These are phyloP conservation scores for Neofusicoccum kwambonambiense DNA, from an alignment of 2,329 filamentous ascomycete species.

Conservation along the genomic window DNA sequence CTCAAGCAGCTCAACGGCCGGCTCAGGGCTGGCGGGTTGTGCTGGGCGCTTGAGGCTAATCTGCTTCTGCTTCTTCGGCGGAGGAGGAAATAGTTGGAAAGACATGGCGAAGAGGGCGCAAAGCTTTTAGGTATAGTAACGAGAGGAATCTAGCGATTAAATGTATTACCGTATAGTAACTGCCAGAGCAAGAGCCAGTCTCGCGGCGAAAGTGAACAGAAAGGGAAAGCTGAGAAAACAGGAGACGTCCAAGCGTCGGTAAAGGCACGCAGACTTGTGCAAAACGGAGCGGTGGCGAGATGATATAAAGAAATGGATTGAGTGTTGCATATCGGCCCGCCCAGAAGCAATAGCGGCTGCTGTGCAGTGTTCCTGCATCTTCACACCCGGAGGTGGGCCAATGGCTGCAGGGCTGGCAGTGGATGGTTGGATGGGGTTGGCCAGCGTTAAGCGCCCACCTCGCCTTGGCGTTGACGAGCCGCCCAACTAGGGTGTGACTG, in stretches of 20 bases:
- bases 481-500: constrained; percentile 13
- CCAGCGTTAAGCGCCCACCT: constrained; percentile 12
- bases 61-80: constrained; percentile 32
- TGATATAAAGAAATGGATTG: constrained; percentile 6
- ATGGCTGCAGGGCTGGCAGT: not conserved
- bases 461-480: not conserved
- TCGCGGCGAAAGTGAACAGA: not conserved
- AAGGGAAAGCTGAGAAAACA: not conserved
- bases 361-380: constrained; percentile 7
- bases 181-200: constrained; percentile 15
- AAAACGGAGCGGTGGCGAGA: not conserved
- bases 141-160: constrained; percentile 13
- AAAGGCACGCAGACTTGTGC: not conserved
- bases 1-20: constrained; percentile 30
- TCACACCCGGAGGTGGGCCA: not conserved
- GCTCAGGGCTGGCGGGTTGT: constrained; percentile 32
- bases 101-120: constrained; percentile 7
- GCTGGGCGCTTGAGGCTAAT: constrained; percentile 31
- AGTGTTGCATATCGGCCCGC: not conserved
- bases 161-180: not conserved
- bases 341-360: constrained; percentile 33
- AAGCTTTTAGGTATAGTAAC: not conserved
- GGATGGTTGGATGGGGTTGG: constrained; percentile 5
- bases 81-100: constrained; percentile 40
- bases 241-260: constrained; percentile 7